Percentiles rank a stretch among this genome's conserved stretches.
These are phyloP conservation scores for Trapa incisa DNA, from an alignment of 345 rosid genomes.

Conservation along the genomic window DNA sequence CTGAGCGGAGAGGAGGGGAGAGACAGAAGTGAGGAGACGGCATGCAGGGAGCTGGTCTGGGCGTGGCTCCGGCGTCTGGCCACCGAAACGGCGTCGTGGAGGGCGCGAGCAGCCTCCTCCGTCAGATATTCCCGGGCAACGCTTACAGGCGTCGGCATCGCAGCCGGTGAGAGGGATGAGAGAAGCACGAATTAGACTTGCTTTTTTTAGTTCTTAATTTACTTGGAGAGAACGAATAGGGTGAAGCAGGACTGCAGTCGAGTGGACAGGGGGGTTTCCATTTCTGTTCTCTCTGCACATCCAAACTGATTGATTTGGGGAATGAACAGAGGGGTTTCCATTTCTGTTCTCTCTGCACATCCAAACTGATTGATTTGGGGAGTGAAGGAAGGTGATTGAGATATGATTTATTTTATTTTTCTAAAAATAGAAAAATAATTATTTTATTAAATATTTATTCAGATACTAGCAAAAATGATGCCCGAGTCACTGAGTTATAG, in stretches of 20 bases:
- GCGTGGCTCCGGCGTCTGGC: conserved; percentile 58
- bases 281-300: background rate
- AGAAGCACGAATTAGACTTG: background rate
- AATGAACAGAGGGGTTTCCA: too few species aligned
- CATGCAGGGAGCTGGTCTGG: conserved; percentile 83
- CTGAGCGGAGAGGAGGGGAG: conserved; percentile 54
- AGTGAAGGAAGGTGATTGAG: background rate
- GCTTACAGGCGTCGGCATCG: conserved; percentile 12
- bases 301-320: background rate
- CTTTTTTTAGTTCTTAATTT: too few species aligned
- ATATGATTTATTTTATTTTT: background rate
- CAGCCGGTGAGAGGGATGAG: background rate
- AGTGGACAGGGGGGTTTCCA: too few species aligned
- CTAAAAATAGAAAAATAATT: too few species aligned
- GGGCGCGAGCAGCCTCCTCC: conserved; percentile 52
- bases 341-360: background rate
- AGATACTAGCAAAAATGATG: too few species aligned
- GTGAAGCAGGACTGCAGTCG: background rate
- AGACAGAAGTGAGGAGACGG: conserved; percentile 57
- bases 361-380: background rate
- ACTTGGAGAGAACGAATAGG: too few species aligned
- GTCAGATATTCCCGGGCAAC: conserved; percentile 80
- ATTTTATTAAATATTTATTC: too few species aligned
- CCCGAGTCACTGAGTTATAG: too few species aligned
- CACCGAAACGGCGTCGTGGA: conserved; percentile 63